Conservation (phyloP, 2,329 filamentous ascomycete genomes). For the Coccinonectria pachysandricola region DNA sequence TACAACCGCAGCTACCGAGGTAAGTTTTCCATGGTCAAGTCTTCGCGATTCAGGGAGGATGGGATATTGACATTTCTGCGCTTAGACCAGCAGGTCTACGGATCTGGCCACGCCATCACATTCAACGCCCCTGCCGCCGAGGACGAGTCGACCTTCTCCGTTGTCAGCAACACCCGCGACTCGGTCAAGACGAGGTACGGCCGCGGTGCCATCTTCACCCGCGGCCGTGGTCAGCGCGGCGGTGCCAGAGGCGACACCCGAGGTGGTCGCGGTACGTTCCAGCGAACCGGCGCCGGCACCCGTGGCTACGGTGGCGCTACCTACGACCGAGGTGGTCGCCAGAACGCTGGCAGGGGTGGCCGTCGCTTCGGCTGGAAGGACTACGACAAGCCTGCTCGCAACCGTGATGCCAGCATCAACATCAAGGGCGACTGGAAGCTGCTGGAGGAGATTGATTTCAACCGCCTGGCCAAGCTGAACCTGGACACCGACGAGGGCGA, state of each 20-base stretch:
- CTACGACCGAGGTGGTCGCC: slow-evolving; percentile 65
- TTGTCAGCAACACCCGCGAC: slow-evolving; percentile 90
- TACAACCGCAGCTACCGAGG: slow-evolving; percentile 93
- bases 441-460: slow-evolving; percentile 98
- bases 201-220: slow-evolving; percentile 82
- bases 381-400: slow-evolving; percentile 94
- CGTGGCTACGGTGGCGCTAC: slow-evolving; percentile 48
- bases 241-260: slow-evolving; percentile 55
- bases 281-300: slow-evolving; percentile 63
- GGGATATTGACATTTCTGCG: slow-evolving; percentile 4
- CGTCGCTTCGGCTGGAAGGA: slow-evolving; percentile 97
- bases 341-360: slow-evolving; percentile 59
- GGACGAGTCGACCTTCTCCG: slow-evolving; percentile 95
- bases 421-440: slow-evolving; percentile 93
- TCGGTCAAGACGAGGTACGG: slow-evolving; percentile 79
- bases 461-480: slow-evolving; percentile 88
- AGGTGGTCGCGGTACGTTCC: slow-evolving; percentile 53
- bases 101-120: slow-evolving; percentile 71
- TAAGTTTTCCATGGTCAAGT: slow-evolving; percentile 28
- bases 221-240: slow-evolving; percentile 68
- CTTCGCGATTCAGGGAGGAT: slow-evolving; percentile 2
- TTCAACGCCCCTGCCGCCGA: slow-evolving; percentile 89
- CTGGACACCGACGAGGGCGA: slow-evolving; percentile 90
- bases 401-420: slow-evolving; percentile 91
- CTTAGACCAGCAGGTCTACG: slow-evolving; percentile 91